Conservation (phyloP, 148 eudicot genomes). For the Rhododendron ovatum region DNA sequence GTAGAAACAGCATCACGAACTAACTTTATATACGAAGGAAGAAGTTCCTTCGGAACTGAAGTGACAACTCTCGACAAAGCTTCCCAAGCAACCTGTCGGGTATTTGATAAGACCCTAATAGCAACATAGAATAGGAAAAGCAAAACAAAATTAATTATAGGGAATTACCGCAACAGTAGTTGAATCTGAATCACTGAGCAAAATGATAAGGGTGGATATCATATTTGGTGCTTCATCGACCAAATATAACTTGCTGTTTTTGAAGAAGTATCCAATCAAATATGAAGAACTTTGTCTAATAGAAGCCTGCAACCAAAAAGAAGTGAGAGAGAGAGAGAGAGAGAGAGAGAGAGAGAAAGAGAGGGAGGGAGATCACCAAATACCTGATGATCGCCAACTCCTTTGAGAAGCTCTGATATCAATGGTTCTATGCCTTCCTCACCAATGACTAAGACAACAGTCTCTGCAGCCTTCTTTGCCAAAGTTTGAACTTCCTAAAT, state of each 20-base stretch:
- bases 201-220: constrained; percentile 76
- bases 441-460: constrained; percentile 91
- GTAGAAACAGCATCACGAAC: constrained; percentile 98
- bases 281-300: constrained; percentile 73
- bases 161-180: constrained; percentile 60
- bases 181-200: constrained; percentile 91
- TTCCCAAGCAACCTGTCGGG: constrained; percentile 84
- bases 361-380: neutral
- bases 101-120: constrained; percentile 18
- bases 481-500: constrained; percentile 59
- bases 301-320: constrained; percentile 52
- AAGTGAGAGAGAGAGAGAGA: neutral
- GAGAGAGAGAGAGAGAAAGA: neutral
- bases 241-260: constrained; percentile 81
- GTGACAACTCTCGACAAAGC: constrained; percentile 76
- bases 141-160: neutral
- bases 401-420: constrained; percentile 82
- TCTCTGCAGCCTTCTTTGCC: constrained; percentile 94
- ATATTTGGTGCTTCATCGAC: constrained; percentile 90
- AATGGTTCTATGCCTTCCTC: constrained; percentile 88
- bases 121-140: constrained; percentile 6
- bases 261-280: constrained; percentile 83
- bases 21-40: constrained; percentile 83
- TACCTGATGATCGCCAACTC: constrained; percentile 73
- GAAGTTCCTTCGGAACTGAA: constrained; percentile 89